These are phyloP conservation scores for Huntiella abstrusa DNA, from an alignment of 2,329 filamentous ascomycete species.

Conservation along the genomic window DNA sequence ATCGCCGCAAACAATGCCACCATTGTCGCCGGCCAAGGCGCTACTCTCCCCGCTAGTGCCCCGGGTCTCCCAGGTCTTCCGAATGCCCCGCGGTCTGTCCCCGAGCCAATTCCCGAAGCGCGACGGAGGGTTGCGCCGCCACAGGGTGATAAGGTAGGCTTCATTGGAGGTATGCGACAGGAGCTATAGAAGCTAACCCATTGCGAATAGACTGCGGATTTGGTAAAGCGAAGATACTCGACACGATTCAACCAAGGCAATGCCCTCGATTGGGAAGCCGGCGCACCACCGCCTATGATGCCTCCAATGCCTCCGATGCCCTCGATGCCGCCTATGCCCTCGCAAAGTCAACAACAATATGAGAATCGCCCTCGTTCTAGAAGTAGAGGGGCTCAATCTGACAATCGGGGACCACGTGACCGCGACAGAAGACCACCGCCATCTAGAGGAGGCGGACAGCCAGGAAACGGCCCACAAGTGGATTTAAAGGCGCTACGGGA, in stretches of 20 bases:
- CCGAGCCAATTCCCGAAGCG: constrained; percentile 18
- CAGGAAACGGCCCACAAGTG: constrained; percentile 37
- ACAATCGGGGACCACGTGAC: constrained; percentile 14
- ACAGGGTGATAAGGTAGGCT: constrained; percentile 35
- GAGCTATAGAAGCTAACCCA: not conserved
- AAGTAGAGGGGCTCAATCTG: constrained; percentile 2
- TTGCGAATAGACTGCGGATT: constrained; percentile 44
- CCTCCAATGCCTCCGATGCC: constrained; percentile 16
- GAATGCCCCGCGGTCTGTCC: constrained; percentile 7
- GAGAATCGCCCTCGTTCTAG: constrained; percentile 7
- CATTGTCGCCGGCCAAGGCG: constrained; percentile 15
- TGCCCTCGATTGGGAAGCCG: constrained; percentile 42
- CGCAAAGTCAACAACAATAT: constrained; percentile 4
- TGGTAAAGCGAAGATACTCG: constrained; percentile 89
- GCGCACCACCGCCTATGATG: constrained; percentile 37
- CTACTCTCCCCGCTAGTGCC: not conserved
- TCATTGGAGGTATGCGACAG: not conserved
- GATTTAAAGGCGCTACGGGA: constrained; percentile 66
- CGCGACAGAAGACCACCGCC: constrained; percentile 32
- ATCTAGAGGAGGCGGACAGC: constrained; percentile 28
- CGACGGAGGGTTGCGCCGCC: constrained; percentile 29
- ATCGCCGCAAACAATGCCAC: constrained; percentile 11
- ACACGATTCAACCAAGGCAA: constrained; percentile 71
- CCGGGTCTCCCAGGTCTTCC: not conserved
- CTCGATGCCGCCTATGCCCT: constrained; percentile 5